Evolutionary conservation across 345 rosid genomes (phyloP).

Genomic region (Brassica cretica): DNA sequence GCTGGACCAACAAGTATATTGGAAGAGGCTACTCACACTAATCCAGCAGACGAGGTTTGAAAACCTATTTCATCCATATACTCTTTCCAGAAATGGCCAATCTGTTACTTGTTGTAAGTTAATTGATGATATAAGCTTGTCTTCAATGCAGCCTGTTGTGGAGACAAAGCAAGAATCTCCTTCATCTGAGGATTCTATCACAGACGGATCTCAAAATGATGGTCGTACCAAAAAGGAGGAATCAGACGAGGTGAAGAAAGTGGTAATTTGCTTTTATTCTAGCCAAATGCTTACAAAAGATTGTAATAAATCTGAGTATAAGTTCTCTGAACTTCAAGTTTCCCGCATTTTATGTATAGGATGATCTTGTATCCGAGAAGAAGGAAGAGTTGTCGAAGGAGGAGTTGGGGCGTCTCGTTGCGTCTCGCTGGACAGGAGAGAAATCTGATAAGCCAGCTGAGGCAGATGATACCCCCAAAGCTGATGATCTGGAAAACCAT

Average conservation of each 20-base stretch:
- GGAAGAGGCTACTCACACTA: constrained; percentile 38
- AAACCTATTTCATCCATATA: constrained; percentile 1
- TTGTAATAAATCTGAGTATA: not conserved
- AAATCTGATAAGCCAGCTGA: constrained; percentile 50
- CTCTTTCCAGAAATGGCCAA: constrained; percentile 7
- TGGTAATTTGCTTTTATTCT: constrained; percentile 34
- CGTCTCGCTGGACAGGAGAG: constrained; percentile 97
- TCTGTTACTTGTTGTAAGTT: constrained; percentile 6
- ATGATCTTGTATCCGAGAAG: constrained; percentile 45
- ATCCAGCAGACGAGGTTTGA: constrained; percentile 45
- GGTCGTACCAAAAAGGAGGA: constrained; percentile 42
- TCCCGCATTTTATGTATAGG: constrained; percentile 43
- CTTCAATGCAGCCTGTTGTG: constrained; percentile 44
- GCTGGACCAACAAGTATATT: constrained; percentile 38
- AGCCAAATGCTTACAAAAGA: not conserved
- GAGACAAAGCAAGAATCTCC: constrained; percentile 37
- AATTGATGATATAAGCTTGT: constrained; percentile 20
- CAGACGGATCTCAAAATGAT: constrained; percentile 44
- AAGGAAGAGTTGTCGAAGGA: constrained; percentile 79
- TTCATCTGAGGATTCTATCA: constrained; percentile 45
- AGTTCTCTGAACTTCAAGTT: constrained; percentile 3
- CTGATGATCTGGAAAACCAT: constrained; percentile 45
- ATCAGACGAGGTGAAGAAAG: constrained; percentile 43
- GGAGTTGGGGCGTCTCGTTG: constrained; percentile 90
- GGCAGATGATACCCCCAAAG: constrained; percentile 38